Conservation (phyloP, 305 asterid genomes). For the Andrographis paniculata region DNA sequence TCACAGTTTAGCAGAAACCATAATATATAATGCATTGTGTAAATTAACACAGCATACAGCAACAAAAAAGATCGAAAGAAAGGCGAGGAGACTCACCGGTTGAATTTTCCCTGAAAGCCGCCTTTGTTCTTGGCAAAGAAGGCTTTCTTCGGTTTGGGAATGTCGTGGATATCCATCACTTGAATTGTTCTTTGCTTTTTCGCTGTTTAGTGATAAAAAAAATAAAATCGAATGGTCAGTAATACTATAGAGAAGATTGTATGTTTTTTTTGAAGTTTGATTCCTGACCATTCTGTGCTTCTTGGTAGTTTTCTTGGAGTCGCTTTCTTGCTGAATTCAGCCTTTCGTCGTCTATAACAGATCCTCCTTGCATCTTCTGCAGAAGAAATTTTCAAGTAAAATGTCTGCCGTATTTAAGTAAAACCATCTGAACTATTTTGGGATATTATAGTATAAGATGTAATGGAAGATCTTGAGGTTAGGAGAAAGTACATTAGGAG, state of each 20-base stretch:
- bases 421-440: too few species aligned
- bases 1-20: too few species aligned
- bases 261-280: not conserved
- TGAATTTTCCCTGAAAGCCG: constrained; percentile 78
- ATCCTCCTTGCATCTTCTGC: constrained; percentile 65
- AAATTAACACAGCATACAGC: too few species aligned
- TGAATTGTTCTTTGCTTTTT: constrained; percentile 92
- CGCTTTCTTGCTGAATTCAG: constrained; percentile 75
- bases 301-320: constrained; percentile 96
- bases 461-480: not conserved
- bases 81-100: constrained; percentile 33
- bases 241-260: not conserved
- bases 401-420: too few species aligned
- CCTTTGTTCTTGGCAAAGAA: constrained; percentile 88
- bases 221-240: too few species aligned
- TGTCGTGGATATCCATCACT: constrained; percentile 92
- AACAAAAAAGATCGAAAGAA: too few species aligned
- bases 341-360: constrained; percentile 58
- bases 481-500: constrained; percentile 47
- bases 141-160: constrained; percentile 79
- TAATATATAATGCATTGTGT: too few species aligned
- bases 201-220: constrained; percentile 62
- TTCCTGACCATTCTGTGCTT: constrained; percentile 79
- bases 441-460: too few species aligned
- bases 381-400: constrained; percentile 24